Conservation (phyloP, 805 yeast species). For the Cyberlindnera samutprakarnensis region DNA sequence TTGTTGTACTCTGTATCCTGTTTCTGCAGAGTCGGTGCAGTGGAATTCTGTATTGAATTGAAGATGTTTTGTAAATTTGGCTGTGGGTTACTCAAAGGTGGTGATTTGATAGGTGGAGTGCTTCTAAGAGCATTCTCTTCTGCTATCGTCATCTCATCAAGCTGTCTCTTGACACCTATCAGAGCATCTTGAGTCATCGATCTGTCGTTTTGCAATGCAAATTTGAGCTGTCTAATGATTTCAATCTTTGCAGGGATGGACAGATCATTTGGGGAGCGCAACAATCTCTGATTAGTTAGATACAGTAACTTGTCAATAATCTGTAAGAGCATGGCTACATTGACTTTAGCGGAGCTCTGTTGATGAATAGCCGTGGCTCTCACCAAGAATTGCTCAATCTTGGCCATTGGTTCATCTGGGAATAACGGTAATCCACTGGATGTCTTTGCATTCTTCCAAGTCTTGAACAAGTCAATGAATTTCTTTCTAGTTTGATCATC, state of each 20-base stretch:
- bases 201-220: slow-evolving; percentile 26
- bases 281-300: slow-evolving; percentile 27
- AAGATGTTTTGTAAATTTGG: slow-evolving; percentile 7
- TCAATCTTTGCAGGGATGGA: slow-evolving; percentile 22
- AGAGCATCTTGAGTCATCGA: slow-evolving; percentile 25
- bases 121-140: slow-evolving; percentile 29
- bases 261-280: slow-evolving; percentile 25
- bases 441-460: slow-evolving; percentile 74
- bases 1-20: not conserved
- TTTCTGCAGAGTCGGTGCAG: not conserved
- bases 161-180: slow-evolving; percentile 30
- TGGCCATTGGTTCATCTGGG: slow-evolving; percentile 57
- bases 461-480: slow-evolving; percentile 69
- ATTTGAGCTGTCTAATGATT: slow-evolving; percentile 28
- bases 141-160: slow-evolving; percentile 27
- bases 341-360: slow-evolving; percentile 14
- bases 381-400: slow-evolving; percentile 66
- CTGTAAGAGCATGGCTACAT: slow-evolving; percentile 21
- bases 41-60: not conserved
- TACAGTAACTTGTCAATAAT: slow-evolving; percentile 28
- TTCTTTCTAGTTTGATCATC: slow-evolving; percentile 69
- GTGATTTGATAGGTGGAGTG: slow-evolving; percentile 17
- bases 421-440: slow-evolving; percentile 65
- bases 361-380: slow-evolving; percentile 45
- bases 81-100: slow-evolving; percentile 8